Evolutionary conservation across 1,139 yeast species (phyloP).

Genomic region (Yamadazyma blattariae): DNA sequence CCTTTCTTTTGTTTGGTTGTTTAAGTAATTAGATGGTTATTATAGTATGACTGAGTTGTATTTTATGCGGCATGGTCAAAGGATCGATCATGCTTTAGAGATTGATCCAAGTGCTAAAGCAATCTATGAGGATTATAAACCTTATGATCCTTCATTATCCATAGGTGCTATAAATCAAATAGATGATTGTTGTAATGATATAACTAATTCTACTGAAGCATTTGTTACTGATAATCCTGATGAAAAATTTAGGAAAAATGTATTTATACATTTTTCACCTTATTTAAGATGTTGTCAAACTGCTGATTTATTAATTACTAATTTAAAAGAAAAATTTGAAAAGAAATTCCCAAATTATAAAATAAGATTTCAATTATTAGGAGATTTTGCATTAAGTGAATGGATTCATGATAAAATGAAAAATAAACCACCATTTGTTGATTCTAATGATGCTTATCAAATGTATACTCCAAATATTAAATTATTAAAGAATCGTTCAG

Average conservation of each 20-base stretch:
- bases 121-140: slow-evolving; percentile 26
- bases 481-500: slow-evolving; percentile 30
- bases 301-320: slow-evolving; percentile 38
- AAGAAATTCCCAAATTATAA: slow-evolving; percentile 30
- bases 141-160: slow-evolving; percentile 43
- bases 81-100: slow-evolving; percentile 39
- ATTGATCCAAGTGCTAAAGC: slow-evolving; percentile 27
- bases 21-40: slow-evolving; percentile 1
- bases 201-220: slow-evolving; percentile 23
- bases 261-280: slow-evolving; percentile 44
- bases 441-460: slow-evolving; percentile 46
- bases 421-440: slow-evolving; percentile 43
- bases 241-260: slow-evolving; percentile 27
- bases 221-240: slow-evolving; percentile 16
- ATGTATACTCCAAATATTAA: slow-evolving; percentile 48
- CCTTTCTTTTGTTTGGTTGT: no score
- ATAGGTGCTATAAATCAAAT: slow-evolving; percentile 28
- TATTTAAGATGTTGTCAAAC: slow-evolving; percentile 46
- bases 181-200: slow-evolving; percentile 28
- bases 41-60: slow-evolving; percentile 35
- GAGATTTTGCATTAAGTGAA: slow-evolving; percentile 48
- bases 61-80: slow-evolving; percentile 46
- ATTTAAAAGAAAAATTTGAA: slow-evolving; percentile 23
- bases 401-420: slow-evolving; percentile 49
- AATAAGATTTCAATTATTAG: slow-evolving; percentile 38